phyloP scores from a whole-genome alignment of 2,329 filamentous ascomycete species.

The Colletotrichum karsti region DNA sequence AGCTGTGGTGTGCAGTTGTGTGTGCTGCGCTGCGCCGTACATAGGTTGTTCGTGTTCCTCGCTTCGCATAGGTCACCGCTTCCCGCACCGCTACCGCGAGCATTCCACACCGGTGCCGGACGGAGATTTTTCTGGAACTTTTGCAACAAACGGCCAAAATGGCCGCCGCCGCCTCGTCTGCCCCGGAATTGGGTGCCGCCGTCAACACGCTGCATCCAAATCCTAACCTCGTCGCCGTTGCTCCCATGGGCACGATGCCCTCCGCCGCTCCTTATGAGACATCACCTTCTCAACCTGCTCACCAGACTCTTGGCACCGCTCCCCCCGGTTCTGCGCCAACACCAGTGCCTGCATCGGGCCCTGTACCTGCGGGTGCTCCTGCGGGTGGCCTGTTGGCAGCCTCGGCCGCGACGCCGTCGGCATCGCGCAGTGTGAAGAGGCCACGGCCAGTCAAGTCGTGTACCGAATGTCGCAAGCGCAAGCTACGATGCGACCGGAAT shows the following conservation, averaged over 20 bases:
- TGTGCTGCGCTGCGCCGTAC: not conserved
- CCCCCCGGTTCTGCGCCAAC: not conserved
- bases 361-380: conserved; percentile 9
- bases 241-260: conserved; percentile 9
- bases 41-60: not conserved
- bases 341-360: not conserved
- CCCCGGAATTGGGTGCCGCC: conserved; percentile 13
- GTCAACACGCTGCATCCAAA: conserved; percentile 18
- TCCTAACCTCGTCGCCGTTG: conserved; percentile 6
- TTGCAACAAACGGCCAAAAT: conserved; percentile 11
- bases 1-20: conserved; percentile 14
- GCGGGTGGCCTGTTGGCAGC: conserved; percentile 10
- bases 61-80: not conserved
- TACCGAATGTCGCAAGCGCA: conserved; percentile 65
- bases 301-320: conserved; percentile 11
- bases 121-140: conserved; percentile 15
- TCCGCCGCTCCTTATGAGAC: conserved; percentile 11
- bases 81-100: conserved; percentile 3
- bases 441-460: conserved; percentile 65
- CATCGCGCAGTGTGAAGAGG: conserved; percentile 57
- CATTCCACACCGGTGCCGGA: conserved; percentile 7
- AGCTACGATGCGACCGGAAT: conserved; percentile 64
- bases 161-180: conserved; percentile 17
- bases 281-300: conserved; percentile 20
- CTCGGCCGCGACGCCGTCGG: conserved; percentile 13